Conservation (phyloP, 148 eudicot species). For the Arctostaphylos glauca region DNA sequence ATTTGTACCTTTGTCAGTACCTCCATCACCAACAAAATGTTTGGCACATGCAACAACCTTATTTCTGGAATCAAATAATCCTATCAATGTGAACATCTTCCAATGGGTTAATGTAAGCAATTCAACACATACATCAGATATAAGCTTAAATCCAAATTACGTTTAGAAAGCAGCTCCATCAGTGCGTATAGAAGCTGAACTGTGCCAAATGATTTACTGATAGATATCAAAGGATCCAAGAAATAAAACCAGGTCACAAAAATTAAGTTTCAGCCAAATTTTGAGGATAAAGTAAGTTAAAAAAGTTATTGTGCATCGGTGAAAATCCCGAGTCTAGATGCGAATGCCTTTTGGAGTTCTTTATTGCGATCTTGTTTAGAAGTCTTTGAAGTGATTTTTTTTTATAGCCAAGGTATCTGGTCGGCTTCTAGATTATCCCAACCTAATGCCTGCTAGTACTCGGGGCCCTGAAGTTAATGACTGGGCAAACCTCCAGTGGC, state of each 20-base stretch:
- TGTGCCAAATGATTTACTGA: background rate
- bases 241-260: background rate
- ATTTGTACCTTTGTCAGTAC: slow-evolving; percentile 72
- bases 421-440: too few relatives aligned
- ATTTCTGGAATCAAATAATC: slow-evolving; percentile 47
- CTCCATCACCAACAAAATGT: slow-evolving; percentile 96
- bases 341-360: background rate
- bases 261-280: slow-evolving; percentile 5
- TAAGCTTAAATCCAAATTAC: background rate
- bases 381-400: background rate
- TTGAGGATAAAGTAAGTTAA: background rate
- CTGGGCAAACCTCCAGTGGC: too few relatives aligned
- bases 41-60: slow-evolving; percentile 88
- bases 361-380: background rate
- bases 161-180: background rate
- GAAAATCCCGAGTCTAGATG: background rate
- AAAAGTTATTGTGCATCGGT: background rate
- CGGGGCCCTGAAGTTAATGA: too few relatives aligned
- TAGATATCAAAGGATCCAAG: background rate
- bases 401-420: too few relatives aligned
- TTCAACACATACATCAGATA: background rate
- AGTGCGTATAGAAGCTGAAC: background rate
- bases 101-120: background rate
- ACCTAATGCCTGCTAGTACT: too few relatives aligned
- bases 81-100: slow-evolving; percentile 5